Percentiles rank a stretch among this genome's conserved stretches.
These are phyloP conservation scores for Esteya vermicola DNA, from an alignment of 2,329 filamentous ascomycete species.

Conservation along the genomic window DNA sequence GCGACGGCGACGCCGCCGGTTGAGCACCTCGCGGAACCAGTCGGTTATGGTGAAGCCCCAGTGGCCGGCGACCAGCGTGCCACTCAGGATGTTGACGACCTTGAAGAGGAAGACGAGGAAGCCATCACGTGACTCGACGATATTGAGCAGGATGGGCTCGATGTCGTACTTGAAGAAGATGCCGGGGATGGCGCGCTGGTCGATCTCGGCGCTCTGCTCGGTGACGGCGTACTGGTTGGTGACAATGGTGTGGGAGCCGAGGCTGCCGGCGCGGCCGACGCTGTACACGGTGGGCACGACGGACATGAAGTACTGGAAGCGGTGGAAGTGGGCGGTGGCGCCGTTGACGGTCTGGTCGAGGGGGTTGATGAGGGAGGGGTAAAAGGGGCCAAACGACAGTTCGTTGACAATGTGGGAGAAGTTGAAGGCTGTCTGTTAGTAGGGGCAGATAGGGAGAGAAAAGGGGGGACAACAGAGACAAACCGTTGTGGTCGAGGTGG, in stretches of 20 bases:
- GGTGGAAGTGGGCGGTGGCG: conserved; percentile 71
- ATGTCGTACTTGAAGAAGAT: conserved; percentile 99
- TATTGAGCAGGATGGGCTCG: conserved; percentile 78
- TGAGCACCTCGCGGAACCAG: conserved; percentile 48
- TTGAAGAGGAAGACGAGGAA: conserved; percentile 65
- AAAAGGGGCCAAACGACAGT: conserved; percentile 93
- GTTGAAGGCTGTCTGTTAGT: conserved; percentile 58
- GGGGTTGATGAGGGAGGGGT: conserved; percentile 83
- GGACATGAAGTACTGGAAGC: conserved; percentile 95
- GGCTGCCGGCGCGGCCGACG: conserved; percentile 29
- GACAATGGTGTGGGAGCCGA: conserved; percentile 47
- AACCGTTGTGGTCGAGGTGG: conserved; percentile 72
- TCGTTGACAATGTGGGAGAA: conserved; percentile 96
- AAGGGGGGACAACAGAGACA: conserved; percentile 17
- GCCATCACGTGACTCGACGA: conserved; percentile 67
- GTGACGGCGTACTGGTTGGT: conserved; percentile 99
- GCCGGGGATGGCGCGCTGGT: conserved; percentile 63
- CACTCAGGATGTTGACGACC: conserved; percentile 79
- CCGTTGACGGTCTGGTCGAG: conserved; percentile 79
- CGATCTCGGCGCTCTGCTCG: conserved; percentile 61
- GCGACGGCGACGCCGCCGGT: conserved; percentile 30
- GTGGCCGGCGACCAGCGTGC: conserved; percentile 82
- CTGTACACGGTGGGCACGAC: conserved; percentile 91
- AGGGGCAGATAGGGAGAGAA: background rate
- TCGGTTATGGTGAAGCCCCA: conserved; percentile 82